Conservation (phyloP, 179 eudicot genomes). For the Corrigiola litoralis region DNA sequence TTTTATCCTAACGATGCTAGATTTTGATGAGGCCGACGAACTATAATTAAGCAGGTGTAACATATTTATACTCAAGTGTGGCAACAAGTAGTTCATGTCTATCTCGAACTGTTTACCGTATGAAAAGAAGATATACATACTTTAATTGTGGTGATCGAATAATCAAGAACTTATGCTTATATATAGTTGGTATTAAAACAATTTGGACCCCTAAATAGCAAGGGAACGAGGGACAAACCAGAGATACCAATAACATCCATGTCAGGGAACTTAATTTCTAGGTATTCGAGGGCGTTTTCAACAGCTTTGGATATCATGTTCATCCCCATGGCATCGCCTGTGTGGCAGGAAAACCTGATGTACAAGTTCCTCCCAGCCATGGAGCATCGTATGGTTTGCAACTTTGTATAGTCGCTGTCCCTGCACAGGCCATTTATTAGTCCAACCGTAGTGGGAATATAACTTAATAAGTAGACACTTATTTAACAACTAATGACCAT, state of each 20-base stretch:
- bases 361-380: constrained; percentile 24
- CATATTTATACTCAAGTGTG: too few relatives aligned
- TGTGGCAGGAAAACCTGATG: constrained; percentile 19
- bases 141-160: too few relatives aligned
- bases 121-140: too few relatives aligned
- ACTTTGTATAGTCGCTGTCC: constrained; percentile 21
- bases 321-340: constrained; percentile 31
- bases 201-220: too few relatives aligned
- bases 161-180: too few relatives aligned
- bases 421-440: not conserved
- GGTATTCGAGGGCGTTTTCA: constrained; percentile 8
- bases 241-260: constrained; percentile 25
- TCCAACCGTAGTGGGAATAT: not conserved
- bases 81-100: too few relatives aligned
- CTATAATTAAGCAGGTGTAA: too few relatives aligned
- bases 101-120: too few relatives aligned
- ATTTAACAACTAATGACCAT: too few relatives aligned
- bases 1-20: too few relatives aligned
- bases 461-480: not conserved
- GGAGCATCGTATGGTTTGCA: constrained; percentile 18
- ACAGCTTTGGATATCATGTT: constrained; percentile 29
- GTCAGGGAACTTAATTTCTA: constrained; percentile 20
- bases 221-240: constrained; percentile 4
- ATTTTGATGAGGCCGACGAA: too few relatives aligned
- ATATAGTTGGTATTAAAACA: too few relatives aligned